Percentiles rank a stretch among this genome's conserved stretches.
phyloP scores from a whole-genome alignment of 257 asterid species.

The Handroanthus guayacan region DNA sequence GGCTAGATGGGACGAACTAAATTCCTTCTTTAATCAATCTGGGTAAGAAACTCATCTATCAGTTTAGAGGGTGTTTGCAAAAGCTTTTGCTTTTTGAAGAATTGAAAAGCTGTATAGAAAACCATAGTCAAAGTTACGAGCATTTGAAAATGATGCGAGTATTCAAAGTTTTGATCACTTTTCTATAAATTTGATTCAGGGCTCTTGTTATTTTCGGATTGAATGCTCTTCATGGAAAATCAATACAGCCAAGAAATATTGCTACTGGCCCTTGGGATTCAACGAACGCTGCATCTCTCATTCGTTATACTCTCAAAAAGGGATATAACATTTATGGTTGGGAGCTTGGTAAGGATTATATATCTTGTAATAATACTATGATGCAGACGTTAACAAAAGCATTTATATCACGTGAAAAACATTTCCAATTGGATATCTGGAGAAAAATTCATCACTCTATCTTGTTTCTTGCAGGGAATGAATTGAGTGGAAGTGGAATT shows the following conservation, averaged over 20 bases:
- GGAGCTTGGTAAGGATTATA: conserved; percentile 73
- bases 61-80: too few relatives aligned
- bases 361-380: neutral
- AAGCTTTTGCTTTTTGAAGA: too few relatives aligned
- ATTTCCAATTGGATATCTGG: neutral
- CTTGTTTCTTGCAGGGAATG: conserved; percentile 45
- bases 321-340: conserved; percentile 74
- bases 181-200: conserved; percentile 45
- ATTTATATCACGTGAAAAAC: neutral
- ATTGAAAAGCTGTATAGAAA: too few relatives aligned
- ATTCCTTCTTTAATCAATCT: conserved; percentile 65
- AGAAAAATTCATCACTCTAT: neutral
- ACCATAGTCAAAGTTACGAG: too few relatives aligned
- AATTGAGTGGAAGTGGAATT: conserved; percentile 47
- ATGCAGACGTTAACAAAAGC: neutral
- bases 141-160: neutral
- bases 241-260: conserved; percentile 39
- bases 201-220: conserved; percentile 72
- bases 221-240: conserved; percentile 72
- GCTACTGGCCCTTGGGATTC: conserved; percentile 74
- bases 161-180: neutral
- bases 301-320: conserved; percentile 62
- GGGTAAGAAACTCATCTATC: conserved; percentile 52
- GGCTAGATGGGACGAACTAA: conserved; percentile 85
- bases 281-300: conserved; percentile 64